Base-by-base conservation (phyloP, 2,329 filamentous ascomycete genomes). In the Fusarium sp. region DNA sequence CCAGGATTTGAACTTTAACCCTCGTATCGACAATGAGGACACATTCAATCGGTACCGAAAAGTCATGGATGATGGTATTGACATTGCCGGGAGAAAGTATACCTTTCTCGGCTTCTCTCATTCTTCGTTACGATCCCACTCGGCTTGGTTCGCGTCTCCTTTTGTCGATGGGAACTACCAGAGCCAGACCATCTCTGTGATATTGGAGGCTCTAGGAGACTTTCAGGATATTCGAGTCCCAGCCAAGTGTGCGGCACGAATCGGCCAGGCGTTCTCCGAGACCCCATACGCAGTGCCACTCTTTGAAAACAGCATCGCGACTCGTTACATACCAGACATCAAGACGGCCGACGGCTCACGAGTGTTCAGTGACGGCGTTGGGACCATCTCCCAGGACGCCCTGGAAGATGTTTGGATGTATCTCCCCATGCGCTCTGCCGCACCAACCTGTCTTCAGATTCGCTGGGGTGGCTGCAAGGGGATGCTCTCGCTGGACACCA, bases 301-400 rank as follows among this genome's bases (percentile, higher is more conserved):
- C 16, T 33, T 81, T 37, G 82, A 83, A 62, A 75, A 80, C 16
- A 69, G 72, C 1, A 86, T 88, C 62, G 75, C 24, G 1, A 76
- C 81, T 7, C 58, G 69, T 1, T 52, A 69, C 2, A 86, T 91
- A 1, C 73, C 79, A 0, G 91, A 94, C 67, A 84, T 94, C 2
- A 84, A 87, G 67, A 88, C 84, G 2, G 50, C 58, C 0, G 83
- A 85, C 35, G 82, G 88, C 13, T 84, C 82, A 0, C 87, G 91
- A 6, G 86, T 92, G 0, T 97, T 97, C 79, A 95, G 92, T 69
- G 94, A 97, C 78, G 94, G 94, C 1, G 92, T 94, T 1, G 94
- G 94, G 0, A 94, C 91, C 0, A 89, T 97, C 6, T 96, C 94
- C 0, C 77, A 75, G 13, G 84, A 84, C 0, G 85, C 94, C 0